Base-by-base conservation (phyloP, 2,329 filamentous ascomycete genomes). In the Fusarium metavorans region DNA sequence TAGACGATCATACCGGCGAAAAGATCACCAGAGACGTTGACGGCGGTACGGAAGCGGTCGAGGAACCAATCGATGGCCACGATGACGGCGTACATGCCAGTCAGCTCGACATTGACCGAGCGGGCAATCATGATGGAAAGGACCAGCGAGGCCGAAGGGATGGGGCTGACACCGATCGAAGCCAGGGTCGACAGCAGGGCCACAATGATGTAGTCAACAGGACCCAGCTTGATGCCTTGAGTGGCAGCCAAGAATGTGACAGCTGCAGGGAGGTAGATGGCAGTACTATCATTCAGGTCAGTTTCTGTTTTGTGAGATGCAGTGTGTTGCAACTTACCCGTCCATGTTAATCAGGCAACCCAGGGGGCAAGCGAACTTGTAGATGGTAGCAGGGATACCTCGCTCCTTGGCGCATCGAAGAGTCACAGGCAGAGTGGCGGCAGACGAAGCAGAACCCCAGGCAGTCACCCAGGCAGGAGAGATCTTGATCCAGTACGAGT, bases 41-140 rank as follows among this genome's bases (percentile, higher is more conserved):
- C 76, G 5, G 85, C 83, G 0, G 87, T 89, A 16, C 88, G 82
- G 83, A 89, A 89, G 32, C 87, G 85, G 78, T 89, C 88, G n/a
- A 88, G 81, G 78, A 89, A 85, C 87, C 87, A 89, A 71, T 88
- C 87, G 52, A 89, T 88, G 27, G 87, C 87, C 3, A 88, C 84
- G 16, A 89, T 85, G 45, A 89, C 86, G 25, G 84, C 87, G 71
- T 86, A 88, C 86, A 88, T 88, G 20, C 82, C 84, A 0, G 85
- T 88, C 37, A 87, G 77, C 2, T 83, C 82, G 1, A 88, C 82
- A 16, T 84, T 81, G 62, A 88, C 82, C 9, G 82, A 82, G 25
- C 82, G 80, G 11, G 86, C 84, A 71, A 89, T 88, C 86, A 89
- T 88, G 72, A 88, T 81, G 4, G 85, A 85, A 16, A 89, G 81